phyloP scores from a whole-genome alignment of 352 stramenopile species.

The Globisporangium cylindrosporum region DNA sequence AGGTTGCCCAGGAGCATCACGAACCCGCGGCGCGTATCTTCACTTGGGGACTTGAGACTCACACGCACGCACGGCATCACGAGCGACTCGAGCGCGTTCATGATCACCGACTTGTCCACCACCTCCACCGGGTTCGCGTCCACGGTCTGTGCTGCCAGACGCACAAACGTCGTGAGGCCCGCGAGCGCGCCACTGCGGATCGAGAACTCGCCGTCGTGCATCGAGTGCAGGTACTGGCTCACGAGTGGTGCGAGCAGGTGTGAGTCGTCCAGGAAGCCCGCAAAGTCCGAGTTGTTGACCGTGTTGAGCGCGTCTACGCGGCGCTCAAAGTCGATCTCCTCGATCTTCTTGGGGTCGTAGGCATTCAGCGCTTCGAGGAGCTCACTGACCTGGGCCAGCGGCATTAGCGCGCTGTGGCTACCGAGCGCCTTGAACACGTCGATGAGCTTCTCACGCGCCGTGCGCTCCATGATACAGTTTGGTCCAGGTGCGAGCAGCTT shows the following conservation, averaged over 20 bases:
- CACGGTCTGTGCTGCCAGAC: constrained; percentile 34
- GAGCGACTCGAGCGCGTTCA: constrained; percentile 83
- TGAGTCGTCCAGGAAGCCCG: constrained; percentile 51
- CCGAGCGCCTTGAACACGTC: constrained; percentile 69
- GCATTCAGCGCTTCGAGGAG: constrained; percentile 70
- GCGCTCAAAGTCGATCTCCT: constrained; percentile 83
- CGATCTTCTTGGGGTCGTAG: constrained; percentile 74
- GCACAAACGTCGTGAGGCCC: constrained; percentile 53
- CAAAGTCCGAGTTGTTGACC: constrained; percentile 65
- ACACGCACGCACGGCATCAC: constrained; percentile 87
- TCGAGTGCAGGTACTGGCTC: constrained; percentile 75
- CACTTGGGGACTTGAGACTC: constrained; percentile 72
- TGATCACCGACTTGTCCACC: constrained; percentile 37
- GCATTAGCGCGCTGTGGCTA: constrained; percentile 27
- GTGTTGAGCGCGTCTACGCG: constrained; percentile 71
- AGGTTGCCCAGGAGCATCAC: constrained; percentile 78
- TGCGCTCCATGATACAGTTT: constrained; percentile 68
- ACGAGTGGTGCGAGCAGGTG: constrained; percentile 73
- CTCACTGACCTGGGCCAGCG: constrained; percentile 38
- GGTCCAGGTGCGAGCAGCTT: constrained; percentile 72
- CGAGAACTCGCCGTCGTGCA: constrained; percentile 85
- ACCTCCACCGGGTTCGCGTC: constrained; percentile 13
- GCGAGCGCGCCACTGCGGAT: constrained; percentile 71
- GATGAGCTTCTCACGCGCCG: constrained; percentile 60
- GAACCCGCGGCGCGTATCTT: constrained; percentile 83